These are phyloP conservation scores for Thalassiosira ordinaria DNA, from an alignment of 352 stramenopile species.

Conservation along the genomic window DNA sequence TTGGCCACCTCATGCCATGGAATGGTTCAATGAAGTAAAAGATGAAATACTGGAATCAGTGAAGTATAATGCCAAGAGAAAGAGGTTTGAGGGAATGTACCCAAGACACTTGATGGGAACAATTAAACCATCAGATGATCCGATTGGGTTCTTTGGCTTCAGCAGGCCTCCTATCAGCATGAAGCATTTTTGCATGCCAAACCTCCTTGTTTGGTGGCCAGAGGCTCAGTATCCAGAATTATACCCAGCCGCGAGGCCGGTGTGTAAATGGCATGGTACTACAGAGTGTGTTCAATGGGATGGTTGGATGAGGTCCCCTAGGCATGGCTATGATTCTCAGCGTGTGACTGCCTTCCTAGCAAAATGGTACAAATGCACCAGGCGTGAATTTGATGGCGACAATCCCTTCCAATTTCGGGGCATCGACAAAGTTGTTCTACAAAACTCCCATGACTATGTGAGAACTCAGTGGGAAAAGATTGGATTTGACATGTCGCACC, in stretches of 20 bases:
- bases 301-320: constrained; percentile 9
- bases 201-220: constrained; percentile 19
- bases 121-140: constrained; percentile 9
- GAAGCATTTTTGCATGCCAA: constrained; percentile 4
- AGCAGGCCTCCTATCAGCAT: background rate
- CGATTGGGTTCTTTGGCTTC: background rate
- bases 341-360: constrained; percentile 5
- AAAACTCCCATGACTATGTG: constrained; percentile 3
- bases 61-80: background rate
- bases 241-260: constrained; percentile 2
- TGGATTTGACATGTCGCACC: constrained; percentile 14
- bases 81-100: background rate
- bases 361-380: constrained; percentile 11
- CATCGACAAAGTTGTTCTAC: constrained; percentile 11
- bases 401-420: background rate
- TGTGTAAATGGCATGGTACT: constrained; percentile 12
- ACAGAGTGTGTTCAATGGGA: background rate
- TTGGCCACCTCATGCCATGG: constrained; percentile 5
- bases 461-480: constrained; percentile 17
- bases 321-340: constrained; percentile 3
- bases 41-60: constrained; percentile 1
- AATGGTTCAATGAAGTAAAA: constrained; percentile 5
- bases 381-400: background rate
- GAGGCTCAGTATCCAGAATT: background rate
- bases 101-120: background rate